A percentile compares a stretch with the other conserved stretches of the same genome.
phyloP scores from a whole-genome alignment of 805 yeast genomes.

The Brettanomyces anomalus region DNA sequence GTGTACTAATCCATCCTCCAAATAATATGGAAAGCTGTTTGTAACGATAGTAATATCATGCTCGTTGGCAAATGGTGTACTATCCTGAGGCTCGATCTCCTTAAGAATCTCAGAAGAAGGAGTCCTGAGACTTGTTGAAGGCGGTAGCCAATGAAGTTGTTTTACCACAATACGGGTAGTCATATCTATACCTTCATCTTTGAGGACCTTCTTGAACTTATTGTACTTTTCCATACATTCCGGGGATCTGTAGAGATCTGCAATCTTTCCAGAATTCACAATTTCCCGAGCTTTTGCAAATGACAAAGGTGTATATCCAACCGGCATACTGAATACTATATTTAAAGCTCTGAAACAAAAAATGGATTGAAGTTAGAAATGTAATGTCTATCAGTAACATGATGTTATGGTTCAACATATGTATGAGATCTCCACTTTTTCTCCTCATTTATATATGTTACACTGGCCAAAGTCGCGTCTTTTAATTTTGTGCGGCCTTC shows the following conservation, averaged over 20 bases:
- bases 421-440: too few relatives aligned
- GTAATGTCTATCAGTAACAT: too few relatives aligned
- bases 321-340: constrained; percentile 7
- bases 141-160: constrained; percentile 43
- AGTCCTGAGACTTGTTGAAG: constrained; percentile 10
- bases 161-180: constrained; percentile 38
- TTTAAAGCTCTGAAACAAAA: too few relatives aligned
- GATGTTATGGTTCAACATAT: too few relatives aligned
- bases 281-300: constrained; percentile 37
- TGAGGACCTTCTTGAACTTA: constrained; percentile 34
- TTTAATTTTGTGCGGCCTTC: too few relatives aligned
- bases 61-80: constrained; percentile 32
- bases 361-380: too few relatives aligned
- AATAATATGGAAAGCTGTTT: constrained; percentile 64
- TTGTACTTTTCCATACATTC: constrained; percentile 35
- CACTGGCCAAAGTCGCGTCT: too few relatives aligned
- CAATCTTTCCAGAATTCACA: constrained; percentile 34
- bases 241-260: constrained; percentile 39
- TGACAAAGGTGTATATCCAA: constrained; percentile 27
- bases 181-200: constrained; percentile 28
- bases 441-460: not conserved
- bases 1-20: constrained; percentile 43
- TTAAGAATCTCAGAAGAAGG: constrained; percentile 5
- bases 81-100: constrained; percentile 23
- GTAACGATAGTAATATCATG: constrained; percentile 36